Evolutionary conservation across 1,284 basidiomycete species (phyloP), one percentile per base, ranked within the genome.

Genomic region (Moesziomyces antarcticus): DNA sequence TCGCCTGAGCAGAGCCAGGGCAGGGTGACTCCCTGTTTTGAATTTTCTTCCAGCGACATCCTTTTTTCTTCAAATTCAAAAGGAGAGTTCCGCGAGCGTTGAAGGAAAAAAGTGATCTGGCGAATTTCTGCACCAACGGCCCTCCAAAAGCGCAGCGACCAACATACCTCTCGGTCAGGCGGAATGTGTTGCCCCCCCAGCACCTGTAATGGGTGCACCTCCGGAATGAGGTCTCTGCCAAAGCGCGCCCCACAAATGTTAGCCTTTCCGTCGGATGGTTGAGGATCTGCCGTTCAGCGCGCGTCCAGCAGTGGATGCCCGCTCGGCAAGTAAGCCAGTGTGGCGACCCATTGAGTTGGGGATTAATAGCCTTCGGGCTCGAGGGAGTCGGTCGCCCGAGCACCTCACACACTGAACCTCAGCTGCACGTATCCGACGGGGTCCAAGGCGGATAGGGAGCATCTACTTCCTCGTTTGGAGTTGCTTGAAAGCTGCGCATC

Each of bases 311-410:
- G 52, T 69, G 64, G 59, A 63, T 75, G 73, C 51, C 73, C 66
- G 61, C 64, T 59, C 73, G 65, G 56, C 73, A 62, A 67, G 60
- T 75, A 75, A 75, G 50, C 53, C 68, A 72, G 73, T 65, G 68
- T 64, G 56, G 59, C 37, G 66, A 42, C 53, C 71, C 66, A 56
- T 65, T 59, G 57, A 57, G 22, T 59, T 62, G 61, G 66, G 72
- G 57, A 44, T 60, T 46, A 62, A 52, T 41, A 62, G 67, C 72
- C 53, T 74, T 50, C 62, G 72, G 53, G 72, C 67, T 65, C 72
- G 73, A 67, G 64, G 73, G 73, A 75, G 73, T 75, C 68, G 73
- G 73, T 75, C 61, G 52, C 63, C 73, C 73, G 68, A 64, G 73
- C 73, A 75, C 73, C 64, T 67, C 73, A 71, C 64, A 60, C 62